Conservation (phyloP, 2,329 filamentous ascomycete genomes). For the Torrubiellomyces zombiae region DNA sequence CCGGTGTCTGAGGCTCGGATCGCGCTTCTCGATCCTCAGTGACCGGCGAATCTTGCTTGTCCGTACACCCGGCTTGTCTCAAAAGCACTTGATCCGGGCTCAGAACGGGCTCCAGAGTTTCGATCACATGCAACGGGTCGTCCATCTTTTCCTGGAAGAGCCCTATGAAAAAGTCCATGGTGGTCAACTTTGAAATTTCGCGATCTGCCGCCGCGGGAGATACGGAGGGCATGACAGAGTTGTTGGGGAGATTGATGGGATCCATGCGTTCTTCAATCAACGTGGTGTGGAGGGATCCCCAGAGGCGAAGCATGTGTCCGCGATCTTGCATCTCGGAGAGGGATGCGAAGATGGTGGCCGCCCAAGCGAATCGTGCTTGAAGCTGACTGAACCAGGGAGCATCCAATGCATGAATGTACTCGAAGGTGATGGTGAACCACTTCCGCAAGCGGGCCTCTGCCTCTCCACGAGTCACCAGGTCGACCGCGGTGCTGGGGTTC, state of each 20-base stretch:
- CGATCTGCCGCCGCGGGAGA: slow-evolving; percentile 71
- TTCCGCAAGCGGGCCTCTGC: slow-evolving; percentile 31
- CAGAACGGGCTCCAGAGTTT: slow-evolving; percentile 80
- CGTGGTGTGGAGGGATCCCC: slow-evolving; percentile 39
- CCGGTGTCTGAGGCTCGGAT: no score
- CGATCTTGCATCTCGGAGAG: slow-evolving; percentile 33
- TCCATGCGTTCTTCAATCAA: slow-evolving; percentile 22
- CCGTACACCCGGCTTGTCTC: no score
- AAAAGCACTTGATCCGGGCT: no score
- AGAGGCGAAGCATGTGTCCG: slow-evolving; percentile 40
- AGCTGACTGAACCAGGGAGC: slow-evolving; percentile 20
- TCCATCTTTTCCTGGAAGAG: slow-evolving; percentile 73
- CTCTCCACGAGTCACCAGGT: slow-evolving; percentile 28
- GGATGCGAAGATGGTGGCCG: slow-evolving; percentile 35
- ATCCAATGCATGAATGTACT: slow-evolving; percentile 21
- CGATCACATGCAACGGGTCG: slow-evolving; percentile 72
- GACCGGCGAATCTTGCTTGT: no score
- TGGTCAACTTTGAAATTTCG: slow-evolving; percentile 82
- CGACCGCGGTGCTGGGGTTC: slow-evolving; percentile 37
- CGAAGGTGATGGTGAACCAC: slow-evolving; percentile 34
- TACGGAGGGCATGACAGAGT: slow-evolving; percentile 73
- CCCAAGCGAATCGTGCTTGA: slow-evolving; percentile 39
- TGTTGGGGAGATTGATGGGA: slow-evolving; percentile 57
- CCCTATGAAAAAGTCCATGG: slow-evolving; percentile 88
- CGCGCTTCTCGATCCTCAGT: no score